Percentiles rank a stretch among this genome's conserved stretches.
These are phyloP conservation scores for Thuja plicata DNA, from an alignment of 83 land plant genomes.

Conservation along the genomic window DNA sequence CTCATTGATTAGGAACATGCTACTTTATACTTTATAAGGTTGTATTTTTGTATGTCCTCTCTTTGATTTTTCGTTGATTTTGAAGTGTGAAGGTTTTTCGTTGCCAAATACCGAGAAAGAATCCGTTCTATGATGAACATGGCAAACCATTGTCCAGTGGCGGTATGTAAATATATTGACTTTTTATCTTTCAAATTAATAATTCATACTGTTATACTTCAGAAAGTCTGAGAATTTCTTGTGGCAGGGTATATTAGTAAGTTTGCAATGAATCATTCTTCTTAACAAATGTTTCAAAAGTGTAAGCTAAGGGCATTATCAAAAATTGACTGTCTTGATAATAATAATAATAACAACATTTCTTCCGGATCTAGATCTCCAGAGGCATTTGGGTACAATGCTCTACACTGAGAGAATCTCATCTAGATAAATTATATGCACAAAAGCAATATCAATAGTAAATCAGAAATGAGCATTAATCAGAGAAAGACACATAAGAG, in stretches of 20 bases:
- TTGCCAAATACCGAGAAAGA: conserved; percentile 64
- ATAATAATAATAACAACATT: not conserved
- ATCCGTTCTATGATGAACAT: conserved; percentile 64
- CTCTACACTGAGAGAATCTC: too few relatives aligned
- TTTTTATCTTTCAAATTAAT: not conserved
- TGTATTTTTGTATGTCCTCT: not conserved
- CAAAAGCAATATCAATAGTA: too few relatives aligned
- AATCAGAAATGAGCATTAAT: too few relatives aligned
- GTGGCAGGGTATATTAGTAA: not conserved
- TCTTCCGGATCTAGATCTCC: too few relatives aligned
- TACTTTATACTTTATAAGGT: not conserved
- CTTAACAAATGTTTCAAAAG: not conserved
- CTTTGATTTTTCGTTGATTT: not conserved
- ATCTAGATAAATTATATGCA: too few relatives aligned
- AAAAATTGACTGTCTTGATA: not conserved
- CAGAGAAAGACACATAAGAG: too few relatives aligned
- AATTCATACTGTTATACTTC: not conserved
- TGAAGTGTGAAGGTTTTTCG: conserved; percentile 94
- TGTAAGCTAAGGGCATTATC: not conserved
- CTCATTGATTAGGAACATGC: not conserved
- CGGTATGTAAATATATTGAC: conserved; percentile 32
- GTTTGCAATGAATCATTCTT: not conserved
- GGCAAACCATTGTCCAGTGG: conserved; percentile 43
- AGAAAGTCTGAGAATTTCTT: not conserved
- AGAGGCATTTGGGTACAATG: too few relatives aligned